Conservation (phyloP, 2,329 filamentous ascomycete genomes). For the Sporothrix phasma region DNA sequence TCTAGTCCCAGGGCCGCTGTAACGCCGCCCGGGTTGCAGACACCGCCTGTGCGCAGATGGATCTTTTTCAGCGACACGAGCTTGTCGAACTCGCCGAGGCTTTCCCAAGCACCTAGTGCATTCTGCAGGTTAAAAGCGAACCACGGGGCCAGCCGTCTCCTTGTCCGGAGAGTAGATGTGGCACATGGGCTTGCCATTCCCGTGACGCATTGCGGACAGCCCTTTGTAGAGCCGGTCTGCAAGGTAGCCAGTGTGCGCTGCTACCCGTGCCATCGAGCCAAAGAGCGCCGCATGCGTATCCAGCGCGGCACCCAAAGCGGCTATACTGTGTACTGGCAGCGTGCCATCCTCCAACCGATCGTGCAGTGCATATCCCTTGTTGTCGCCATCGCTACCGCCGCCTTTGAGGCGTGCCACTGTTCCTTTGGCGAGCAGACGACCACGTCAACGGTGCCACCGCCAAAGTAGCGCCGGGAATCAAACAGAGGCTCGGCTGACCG, state of each 20-base stretch:
- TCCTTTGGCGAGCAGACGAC: constrained; percentile 64
- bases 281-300: constrained; percentile 59
- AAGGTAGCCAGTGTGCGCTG: constrained; percentile 60
- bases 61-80: constrained; percentile 68
- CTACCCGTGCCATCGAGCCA: constrained; percentile 57
- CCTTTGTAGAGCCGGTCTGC: constrained; percentile 47
- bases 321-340: constrained; percentile 78
- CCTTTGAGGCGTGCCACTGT: constrained; percentile 73
- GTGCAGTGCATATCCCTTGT: constrained; percentile 45
- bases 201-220: constrained; percentile 54
- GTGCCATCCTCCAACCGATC: constrained; percentile 86
- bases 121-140: constrained; percentile 78
- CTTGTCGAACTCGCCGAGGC: constrained; percentile 79
- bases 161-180: constrained; percentile 47
- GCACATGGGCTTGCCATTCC: constrained; percentile 57
- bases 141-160: constrained; percentile 50
- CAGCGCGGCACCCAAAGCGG: constrained; percentile 69
- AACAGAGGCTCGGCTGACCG: constrained; percentile 58
- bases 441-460: constrained; percentile 88
- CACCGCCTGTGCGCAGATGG: constrained; percentile 75
- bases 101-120: constrained; percentile 61
- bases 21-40: constrained; percentile 88
- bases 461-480: constrained; percentile 67
- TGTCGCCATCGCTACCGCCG: neutral
- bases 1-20: constrained; percentile 61